Conservation (phyloP, 768 basidiomycete species). For the Boletus barrowsii region DNA sequence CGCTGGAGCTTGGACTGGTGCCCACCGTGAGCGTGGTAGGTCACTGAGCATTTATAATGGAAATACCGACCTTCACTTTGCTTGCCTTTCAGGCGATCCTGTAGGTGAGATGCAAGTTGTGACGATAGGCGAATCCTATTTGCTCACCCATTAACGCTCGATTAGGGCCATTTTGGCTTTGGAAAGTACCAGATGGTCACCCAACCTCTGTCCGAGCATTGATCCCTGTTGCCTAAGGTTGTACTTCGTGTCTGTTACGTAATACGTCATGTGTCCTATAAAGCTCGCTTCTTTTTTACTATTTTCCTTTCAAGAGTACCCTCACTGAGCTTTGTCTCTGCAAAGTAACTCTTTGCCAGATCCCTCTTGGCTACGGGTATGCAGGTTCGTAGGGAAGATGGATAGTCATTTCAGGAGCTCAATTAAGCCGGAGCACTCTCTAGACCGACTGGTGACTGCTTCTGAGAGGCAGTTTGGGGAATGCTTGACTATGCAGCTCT, state of each 20-base stretch:
- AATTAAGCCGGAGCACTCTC: constrained; percentile 81
- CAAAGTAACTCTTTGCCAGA: constrained; percentile 56
- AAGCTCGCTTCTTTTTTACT: neutral
- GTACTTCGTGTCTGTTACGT: constrained; percentile 9
- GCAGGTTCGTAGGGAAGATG: constrained; percentile 42
- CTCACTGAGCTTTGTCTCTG: constrained; percentile 29
- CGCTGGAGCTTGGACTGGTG: constrained; percentile 67
- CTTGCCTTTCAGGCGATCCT: constrained; percentile 51
- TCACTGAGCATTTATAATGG: neutral
- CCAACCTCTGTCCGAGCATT: constrained; percentile 34
- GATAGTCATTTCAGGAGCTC: constrained; percentile 40
- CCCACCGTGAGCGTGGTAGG: constrained; percentile 52
- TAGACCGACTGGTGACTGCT: constrained; percentile 37
- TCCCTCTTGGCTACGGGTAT: constrained; percentile 51
- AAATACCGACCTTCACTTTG: neutral
- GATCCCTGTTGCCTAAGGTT: neutral
- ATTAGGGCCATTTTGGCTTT: constrained; percentile 71
- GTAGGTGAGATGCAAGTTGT: constrained; percentile 45
- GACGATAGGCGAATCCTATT: neutral
- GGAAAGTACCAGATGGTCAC: constrained; percentile 49
- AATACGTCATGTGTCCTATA: constrained; percentile 3
- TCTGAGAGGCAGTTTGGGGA: constrained; percentile 41
- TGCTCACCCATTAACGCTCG: neutral
- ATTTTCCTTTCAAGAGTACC: constrained; percentile 2
- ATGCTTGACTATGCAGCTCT: constrained; percentile 76